Conservation (phyloP, 2,329 filamentous ascomycete species). For the Blumeria graminis region DNA sequence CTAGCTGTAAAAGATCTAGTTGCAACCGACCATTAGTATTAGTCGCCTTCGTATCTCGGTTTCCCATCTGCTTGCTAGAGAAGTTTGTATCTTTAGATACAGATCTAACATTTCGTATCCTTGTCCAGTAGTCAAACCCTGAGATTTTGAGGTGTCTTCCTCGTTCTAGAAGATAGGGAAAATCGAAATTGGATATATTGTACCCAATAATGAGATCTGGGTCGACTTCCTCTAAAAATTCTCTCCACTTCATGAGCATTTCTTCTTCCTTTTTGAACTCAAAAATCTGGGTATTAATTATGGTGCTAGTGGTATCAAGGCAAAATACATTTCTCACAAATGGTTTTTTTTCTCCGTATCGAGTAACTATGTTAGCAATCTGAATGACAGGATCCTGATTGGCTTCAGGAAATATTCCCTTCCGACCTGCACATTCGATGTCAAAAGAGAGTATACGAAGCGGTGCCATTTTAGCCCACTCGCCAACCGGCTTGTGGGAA, state of each 20-base stretch:
- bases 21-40: slow-evolving; percentile 90
- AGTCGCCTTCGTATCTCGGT: slow-evolving; percentile 76
- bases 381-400: slow-evolving; percentile 87
- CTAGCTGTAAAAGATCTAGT: slow-evolving; percentile 76
- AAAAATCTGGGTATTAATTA: slow-evolving; percentile 83
- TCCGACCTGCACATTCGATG: slow-evolving; percentile 94
- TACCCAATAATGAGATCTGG: slow-evolving; percentile 97
- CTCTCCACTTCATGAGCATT: slow-evolving; percentile 80
- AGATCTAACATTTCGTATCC: slow-evolving; percentile 47
- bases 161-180: slow-evolving; percentile 78
- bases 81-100: slow-evolving; percentile 60
- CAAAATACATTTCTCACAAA: slow-evolving; percentile 96
- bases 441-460: slow-evolving; percentile 85
- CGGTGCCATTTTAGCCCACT: slow-evolving; percentile 96
- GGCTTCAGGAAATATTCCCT: slow-evolving; percentile 90
- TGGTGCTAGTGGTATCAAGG: slow-evolving; percentile 71
- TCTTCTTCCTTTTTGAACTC: slow-evolving; percentile 61
- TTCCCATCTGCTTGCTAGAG: slow-evolving; percentile 96
- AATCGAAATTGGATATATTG: slow-evolving; percentile 98
- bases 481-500: slow-evolving; percentile 67
- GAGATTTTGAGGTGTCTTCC: slow-evolving; percentile 60
- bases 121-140: slow-evolving; percentile 70
- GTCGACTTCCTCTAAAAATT: slow-evolving; percentile 74
- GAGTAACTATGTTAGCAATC: slow-evolving; percentile 86
- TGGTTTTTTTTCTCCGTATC: slow-evolving; percentile 84